These are phyloP conservation scores for Oemleria cerasiformis DNA, from an alignment of 306 rosid genomes.

Conservation along the genomic window DNA sequence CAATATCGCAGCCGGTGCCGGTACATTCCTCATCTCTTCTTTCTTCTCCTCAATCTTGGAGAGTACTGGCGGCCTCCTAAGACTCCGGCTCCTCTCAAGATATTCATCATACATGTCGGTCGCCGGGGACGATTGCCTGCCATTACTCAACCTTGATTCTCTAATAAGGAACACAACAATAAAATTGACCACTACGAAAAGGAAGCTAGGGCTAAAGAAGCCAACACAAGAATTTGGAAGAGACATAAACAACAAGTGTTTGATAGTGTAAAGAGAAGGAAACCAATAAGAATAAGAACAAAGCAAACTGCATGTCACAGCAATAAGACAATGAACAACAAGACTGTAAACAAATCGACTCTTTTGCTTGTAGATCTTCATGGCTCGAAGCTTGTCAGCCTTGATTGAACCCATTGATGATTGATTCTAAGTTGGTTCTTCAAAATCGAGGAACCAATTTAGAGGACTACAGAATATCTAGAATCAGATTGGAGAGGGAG, in stretches of 20 bases:
- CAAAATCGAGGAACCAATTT: not conserved
- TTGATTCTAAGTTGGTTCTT: too few relatives aligned
- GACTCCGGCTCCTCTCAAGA: constrained; percentile 25
- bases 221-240: constrained; percentile 29
- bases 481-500: not conserved
- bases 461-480: not conserved
- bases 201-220: constrained; percentile 33
- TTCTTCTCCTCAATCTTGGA: constrained; percentile 12
- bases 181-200: constrained; percentile 40
- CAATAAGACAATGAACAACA: constrained; percentile 26
- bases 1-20: not conserved
- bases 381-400: constrained; percentile 23
- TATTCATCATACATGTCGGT: constrained; percentile 23
- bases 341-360: constrained; percentile 26
- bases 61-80: constrained; percentile 1
- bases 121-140: constrained; percentile 13
- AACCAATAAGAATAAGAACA: constrained; percentile 30
- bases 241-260: constrained; percentile 12
- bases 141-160: constrained; percentile 31
- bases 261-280: constrained; percentile 27
- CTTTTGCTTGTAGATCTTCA: constrained; percentile 24
- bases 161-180: constrained; percentile 41
- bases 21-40: constrained; percentile 9
- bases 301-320: constrained; percentile 29
- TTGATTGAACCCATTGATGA: constrained; percentile 26